These are phyloP conservation scores for Schizochytrium sp. DNA, from an alignment of 108 stramenopile genomes.

Conservation along the genomic window DNA sequence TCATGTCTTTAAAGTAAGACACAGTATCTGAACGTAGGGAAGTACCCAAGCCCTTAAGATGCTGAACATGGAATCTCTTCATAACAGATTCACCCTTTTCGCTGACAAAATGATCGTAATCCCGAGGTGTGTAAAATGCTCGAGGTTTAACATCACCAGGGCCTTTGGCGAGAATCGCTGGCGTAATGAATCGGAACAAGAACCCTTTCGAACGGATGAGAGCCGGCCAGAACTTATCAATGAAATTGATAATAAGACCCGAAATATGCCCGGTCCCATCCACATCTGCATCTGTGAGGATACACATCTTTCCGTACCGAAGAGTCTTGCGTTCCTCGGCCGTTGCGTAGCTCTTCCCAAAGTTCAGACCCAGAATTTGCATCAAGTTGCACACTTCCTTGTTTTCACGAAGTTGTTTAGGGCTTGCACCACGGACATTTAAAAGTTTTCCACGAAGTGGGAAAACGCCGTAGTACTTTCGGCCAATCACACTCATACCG, in stretches of 20 bases:
- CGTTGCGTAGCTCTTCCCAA: background rate
- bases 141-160: background rate
- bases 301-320: slow-evolving; percentile 40
- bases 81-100: background rate
- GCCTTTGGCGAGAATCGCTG: background rate
- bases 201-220: background rate
- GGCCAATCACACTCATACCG: slow-evolving; percentile 11
- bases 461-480: slow-evolving; percentile 37
- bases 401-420: background rate
- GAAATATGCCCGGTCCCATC: slow-evolving; percentile 29
- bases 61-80: background rate
- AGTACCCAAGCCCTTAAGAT: slow-evolving; percentile 4
- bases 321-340: background rate
- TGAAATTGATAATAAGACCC: background rate
- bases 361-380: background rate
- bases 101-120: background rate
- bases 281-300: slow-evolving; percentile 45
- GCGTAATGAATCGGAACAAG: slow-evolving; percentile 1
- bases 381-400: background rate
- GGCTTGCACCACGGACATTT: background rate
- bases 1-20: background rate
- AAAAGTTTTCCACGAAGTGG: slow-evolving; percentile 22
- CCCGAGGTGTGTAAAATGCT: background rate
- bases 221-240: slow-evolving; percentile 9
- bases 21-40: background rate